These are phyloP conservation scores for Hirsutella minnesotensis DNA, from an alignment of 2,329 filamentous ascomycete species.

Conservation along the genomic window DNA sequence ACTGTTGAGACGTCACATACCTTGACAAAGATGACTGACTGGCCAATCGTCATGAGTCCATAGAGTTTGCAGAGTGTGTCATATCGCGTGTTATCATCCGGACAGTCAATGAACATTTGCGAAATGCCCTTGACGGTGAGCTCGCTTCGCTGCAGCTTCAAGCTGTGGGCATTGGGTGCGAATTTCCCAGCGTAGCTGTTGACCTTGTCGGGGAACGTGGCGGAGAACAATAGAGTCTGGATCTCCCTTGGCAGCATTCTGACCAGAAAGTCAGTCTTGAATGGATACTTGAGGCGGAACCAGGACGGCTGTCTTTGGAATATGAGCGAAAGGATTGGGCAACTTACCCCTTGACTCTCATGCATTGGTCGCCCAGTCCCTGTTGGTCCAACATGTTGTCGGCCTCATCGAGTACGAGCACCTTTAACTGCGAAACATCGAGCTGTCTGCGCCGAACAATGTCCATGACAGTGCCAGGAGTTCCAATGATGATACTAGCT, in stretches of 20 bases:
- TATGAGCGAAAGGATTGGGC: no score
- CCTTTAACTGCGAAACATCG: constrained; percentile 57
- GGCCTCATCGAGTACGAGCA: constrained; percentile 89
- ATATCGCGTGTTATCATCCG: constrained; percentile 73
- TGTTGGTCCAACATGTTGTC: constrained; percentile 98
- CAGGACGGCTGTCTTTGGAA: background rate
- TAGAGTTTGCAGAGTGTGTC: constrained; percentile 84
- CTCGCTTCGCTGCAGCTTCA: constrained; percentile 81
- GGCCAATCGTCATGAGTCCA: constrained; percentile 89
- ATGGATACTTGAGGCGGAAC: no score
- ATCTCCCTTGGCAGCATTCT: constrained; percentile 62
- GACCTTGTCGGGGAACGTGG: constrained; percentile 81
- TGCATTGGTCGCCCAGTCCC: constrained; percentile 88
- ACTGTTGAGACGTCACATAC: constrained; percentile 29
- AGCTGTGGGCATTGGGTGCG: constrained; percentile 73
- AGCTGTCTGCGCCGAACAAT: constrained; percentile 68
- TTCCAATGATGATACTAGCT: constrained; percentile 79
- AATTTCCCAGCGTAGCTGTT: constrained; percentile 74
- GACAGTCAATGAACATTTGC: constrained; percentile 94
- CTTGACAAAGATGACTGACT: constrained; percentile 96
- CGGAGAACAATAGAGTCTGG: constrained; percentile 93
- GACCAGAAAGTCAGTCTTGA: constrained; percentile 1
- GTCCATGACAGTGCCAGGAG: constrained; percentile 86
- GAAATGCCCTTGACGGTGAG: constrained; percentile 95
- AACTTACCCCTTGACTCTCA: constrained; percentile 70